These are phyloP conservation scores for Isatis tinctoria DNA, from an alignment of 345 rosid species.

Conservation along the genomic window DNA sequence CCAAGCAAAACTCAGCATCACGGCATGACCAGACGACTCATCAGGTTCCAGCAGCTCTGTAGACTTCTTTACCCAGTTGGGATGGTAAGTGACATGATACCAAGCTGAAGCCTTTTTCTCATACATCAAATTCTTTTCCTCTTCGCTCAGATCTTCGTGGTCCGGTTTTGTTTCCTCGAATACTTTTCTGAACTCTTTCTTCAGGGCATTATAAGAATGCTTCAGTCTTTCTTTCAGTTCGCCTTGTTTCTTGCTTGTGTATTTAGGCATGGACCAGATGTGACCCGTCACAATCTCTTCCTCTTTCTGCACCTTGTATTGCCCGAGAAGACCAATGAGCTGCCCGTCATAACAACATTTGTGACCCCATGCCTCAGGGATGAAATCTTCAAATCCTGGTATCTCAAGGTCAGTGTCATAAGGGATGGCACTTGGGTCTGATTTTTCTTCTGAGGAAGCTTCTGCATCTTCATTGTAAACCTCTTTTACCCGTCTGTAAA, in stretches of 20 bases:
- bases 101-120: conserved; percentile 91
- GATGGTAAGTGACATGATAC: conserved; percentile 86
- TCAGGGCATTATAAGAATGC: conserved; percentile 61
- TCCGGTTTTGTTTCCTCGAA: conserved; percentile 51
- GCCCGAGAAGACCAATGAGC: conserved; percentile 65
- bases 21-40: conserved; percentile 24
- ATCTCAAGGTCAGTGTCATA: conserved; percentile 64
- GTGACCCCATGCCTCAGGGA: conserved; percentile 69
- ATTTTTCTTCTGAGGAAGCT: conserved; percentile 34
- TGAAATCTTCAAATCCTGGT: conserved; percentile 50
- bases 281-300: conserved; percentile 95
- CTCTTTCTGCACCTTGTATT: conserved; percentile 77
- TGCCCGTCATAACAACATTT: conserved; percentile 78
- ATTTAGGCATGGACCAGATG: conserved; percentile 88
- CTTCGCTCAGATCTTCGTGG: conserved; percentile 49
- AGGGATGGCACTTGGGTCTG: conserved; percentile 42
- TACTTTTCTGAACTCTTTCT: conserved; percentile 66
- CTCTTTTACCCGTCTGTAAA: conserved; percentile 58
- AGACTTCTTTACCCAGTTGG: conserved; percentile 60
- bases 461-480: conserved; percentile 47
- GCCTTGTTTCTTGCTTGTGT: conserved; percentile 63
- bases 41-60: conserved; percentile 44
- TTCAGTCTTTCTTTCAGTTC: conserved; percentile 72
- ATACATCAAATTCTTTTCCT: conserved; percentile 46
- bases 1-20: conserved; percentile 85